Base-by-base conservation (phyloP, 139 green algal genomes). In the Marvania coccoides region DNA sequence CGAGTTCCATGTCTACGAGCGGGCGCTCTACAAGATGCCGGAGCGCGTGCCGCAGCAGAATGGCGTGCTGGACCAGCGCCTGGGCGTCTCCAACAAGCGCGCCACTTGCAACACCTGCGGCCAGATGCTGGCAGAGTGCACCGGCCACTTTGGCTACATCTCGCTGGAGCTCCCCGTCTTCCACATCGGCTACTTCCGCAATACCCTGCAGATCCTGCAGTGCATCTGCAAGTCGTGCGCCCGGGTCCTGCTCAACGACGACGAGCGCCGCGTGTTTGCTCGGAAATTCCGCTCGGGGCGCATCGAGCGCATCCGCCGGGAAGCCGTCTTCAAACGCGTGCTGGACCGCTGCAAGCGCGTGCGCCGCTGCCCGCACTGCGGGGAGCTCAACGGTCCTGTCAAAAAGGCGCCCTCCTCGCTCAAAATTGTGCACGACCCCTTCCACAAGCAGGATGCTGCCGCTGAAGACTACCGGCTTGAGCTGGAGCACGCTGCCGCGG, bases 101-200 rank as follows among this genome's bases (percentile, higher is more conserved):
- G 75, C 77, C 3, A 69, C 74, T 12, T 99, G 94, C 77, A 68
- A 84, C 47, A 99, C 94, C 9, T 99, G 94, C 63, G 83, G 87
- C 4, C 90, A 92, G 42, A 90, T 79, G 61, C 83, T 99, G 67
- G 63, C 76, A 1, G 93, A 98, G 30, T 99, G 94, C 80, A 85
- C 89, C 0, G 94, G 94, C 0, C 94, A 99, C 78, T 99, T 95
- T 75, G 90, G 91, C n/a, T 94, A 97, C 74, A 93, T 99, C 63
- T 80, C 83, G 55, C 85, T 99, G 72, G 84, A 95, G 80, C 87
- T 99, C 68, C 94, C 94, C 1, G 94, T 99, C 5, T 99, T 99
- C 80, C 94, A 99, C 82, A 93, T 99, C 59, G 93, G 93, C 51
- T 98, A 97, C 85, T 95, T 97, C 80, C 93, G 93, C 61, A 85